Percentiles rank a stretch among this genome's conserved stretches.
These are phyloP conservation scores for Sanghuangporus weigelae DNA, from an alignment of 1,284 basidiomycete species.

Conservation along the genomic window DNA sequence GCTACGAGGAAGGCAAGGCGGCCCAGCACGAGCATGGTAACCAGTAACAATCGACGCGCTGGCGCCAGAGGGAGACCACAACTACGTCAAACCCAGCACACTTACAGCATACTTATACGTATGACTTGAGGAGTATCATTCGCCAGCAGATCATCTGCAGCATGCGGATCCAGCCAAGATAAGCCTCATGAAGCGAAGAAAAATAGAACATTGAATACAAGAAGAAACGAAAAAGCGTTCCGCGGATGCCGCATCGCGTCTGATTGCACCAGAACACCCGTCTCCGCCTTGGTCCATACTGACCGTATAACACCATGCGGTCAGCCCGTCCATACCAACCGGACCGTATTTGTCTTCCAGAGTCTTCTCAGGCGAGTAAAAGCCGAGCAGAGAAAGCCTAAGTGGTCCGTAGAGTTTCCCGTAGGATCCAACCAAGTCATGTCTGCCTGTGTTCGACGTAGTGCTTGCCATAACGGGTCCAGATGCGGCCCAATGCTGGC, in stretches of 20 bases:
- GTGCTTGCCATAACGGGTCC: too few relatives aligned
- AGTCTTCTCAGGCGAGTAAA: too few relatives aligned
- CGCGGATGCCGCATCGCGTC: background rate
- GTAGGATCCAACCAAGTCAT: too few relatives aligned
- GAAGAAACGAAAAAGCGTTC: background rate
- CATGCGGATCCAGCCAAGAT: background rate
- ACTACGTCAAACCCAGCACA: background rate
- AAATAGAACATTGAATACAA: background rate
- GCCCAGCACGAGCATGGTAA: background rate
- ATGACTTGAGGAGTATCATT: background rate
- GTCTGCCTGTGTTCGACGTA: too few relatives aligned
- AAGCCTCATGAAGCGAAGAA: background rate
- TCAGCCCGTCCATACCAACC: too few relatives aligned
- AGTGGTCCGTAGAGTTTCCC: too few relatives aligned
- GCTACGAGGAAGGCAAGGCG: background rate
- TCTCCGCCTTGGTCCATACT: too few relatives aligned
- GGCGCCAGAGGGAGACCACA: background rate
- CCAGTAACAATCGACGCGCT: background rate
- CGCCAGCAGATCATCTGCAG: background rate
- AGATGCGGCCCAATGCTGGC: too few relatives aligned
- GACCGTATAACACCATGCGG: too few relatives aligned
- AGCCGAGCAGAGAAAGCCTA: too few relatives aligned
- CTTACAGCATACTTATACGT: background rate
- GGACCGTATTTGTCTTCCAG: too few relatives aligned
- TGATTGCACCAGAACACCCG: background rate